Base-by-base conservation (phyloP, 108 stramenopile genomes). In the Phaeodactylum tricornutum region DNA sequence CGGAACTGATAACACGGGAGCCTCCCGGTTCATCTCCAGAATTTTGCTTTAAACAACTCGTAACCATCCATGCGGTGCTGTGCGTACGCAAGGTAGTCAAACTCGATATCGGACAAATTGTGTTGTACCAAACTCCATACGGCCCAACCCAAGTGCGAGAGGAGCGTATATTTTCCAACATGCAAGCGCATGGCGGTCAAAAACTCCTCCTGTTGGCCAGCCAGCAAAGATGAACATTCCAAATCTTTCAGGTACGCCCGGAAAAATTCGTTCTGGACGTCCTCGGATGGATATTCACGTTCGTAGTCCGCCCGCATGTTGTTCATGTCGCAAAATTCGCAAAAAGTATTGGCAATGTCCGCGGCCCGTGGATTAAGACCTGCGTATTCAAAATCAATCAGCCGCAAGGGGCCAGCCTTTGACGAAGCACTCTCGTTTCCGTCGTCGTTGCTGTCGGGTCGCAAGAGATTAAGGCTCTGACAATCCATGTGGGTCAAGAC, bases 301-400 rank as follows among this genome's bases (percentile, higher is more conserved):
- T 42, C 56, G 50, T 62, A 83, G 36, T 84, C 62, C 24, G 75
- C 71, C 19, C 54, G 43, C 14, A 85, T 43, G 53, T 79, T 72
- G 43, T 66, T 79, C 71, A 76, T 72, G 36, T 89, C 65, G 48
- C 70, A 68, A 44, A 64, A 54, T 53, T 81, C 87, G 38, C 77
- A 82, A 57, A 82, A 91, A n/a, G 84, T 81, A 40, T 91, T 91
- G 23, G 78, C 88, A 48, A 91, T 64, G 56, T 91, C 88, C 12
- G 67, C 57, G 7, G 71, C 87, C 21, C 84, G 62, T 20, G 68
- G 63, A 59, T 84, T 91, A 64, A 59, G 69, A 11, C 78, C 78
- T 15, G 74, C 58, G 63, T 91, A 91, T 60, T 91, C 88, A 57
- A 62, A 91, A 55, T 91, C 88, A 33, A 91, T 85, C 25, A 91